Conservation (phyloP, 768 basidiomycete species). For the Tephrocybe rancida region DNA sequence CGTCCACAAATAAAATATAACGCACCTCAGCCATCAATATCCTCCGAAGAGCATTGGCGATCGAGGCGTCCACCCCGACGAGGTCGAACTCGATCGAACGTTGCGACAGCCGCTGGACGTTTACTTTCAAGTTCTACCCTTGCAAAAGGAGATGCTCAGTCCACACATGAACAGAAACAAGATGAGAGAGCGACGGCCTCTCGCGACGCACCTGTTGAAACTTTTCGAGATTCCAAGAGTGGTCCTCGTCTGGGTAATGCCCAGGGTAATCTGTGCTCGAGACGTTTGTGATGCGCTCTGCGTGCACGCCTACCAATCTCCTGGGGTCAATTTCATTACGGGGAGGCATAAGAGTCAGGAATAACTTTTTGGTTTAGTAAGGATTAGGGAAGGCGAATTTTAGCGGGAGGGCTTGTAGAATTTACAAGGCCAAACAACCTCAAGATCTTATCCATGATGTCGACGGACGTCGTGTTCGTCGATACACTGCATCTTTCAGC, state of each 20-base stretch:
- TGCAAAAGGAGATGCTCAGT: constrained; percentile 26
- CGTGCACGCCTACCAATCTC: constrained; percentile 66
- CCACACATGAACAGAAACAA: constrained; percentile 11
- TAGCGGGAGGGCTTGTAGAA: too few species aligned
- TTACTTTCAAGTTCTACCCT: constrained; percentile 70
- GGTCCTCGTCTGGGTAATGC: constrained; percentile 81
- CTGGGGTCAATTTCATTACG: constrained; percentile 30
- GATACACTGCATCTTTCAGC: constrained; percentile 41
- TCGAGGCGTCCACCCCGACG: constrained; percentile 92
- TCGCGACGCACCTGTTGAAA: constrained; percentile 71
- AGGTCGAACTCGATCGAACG: constrained; percentile 93
- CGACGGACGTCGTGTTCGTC: constrained; percentile 47
- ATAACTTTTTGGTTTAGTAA: neutral
- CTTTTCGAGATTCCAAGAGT: constrained; percentile 76
- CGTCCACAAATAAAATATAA: constrained; percentile 2
- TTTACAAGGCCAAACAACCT: neutral
- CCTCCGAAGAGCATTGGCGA: constrained; percentile 92
- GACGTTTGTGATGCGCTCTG: constrained; percentile 77
- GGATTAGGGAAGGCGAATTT: constrained; percentile 1
- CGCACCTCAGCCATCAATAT: constrained; percentile 93
- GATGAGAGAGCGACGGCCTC: too few species aligned
- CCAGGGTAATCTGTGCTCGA: constrained; percentile 93
- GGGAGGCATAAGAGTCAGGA: constrained; percentile 9
- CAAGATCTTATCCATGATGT: neutral
- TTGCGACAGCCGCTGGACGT: constrained; percentile 78